A percentile compares a stretch with the other conserved stretches of the same genome.
Evolutionary conservation across 768 basidiomycete genomes (phyloP).

Genomic region (Phaeolepiota aurea): DNA sequence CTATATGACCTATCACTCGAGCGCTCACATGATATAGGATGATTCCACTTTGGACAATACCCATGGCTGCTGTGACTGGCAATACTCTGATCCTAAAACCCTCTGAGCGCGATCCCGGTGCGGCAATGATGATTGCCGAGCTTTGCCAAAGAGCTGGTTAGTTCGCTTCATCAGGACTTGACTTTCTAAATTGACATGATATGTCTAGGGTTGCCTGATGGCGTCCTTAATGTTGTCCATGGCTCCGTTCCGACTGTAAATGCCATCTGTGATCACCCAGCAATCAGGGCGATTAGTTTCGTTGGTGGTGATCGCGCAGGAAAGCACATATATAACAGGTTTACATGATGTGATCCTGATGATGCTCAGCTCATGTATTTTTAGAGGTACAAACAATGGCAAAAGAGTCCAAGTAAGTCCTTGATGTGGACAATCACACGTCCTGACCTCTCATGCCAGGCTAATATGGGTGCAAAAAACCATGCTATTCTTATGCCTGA

Average conservation of each 20-base stretch:
- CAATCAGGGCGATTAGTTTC: conserved; percentile 92
- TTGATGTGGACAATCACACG: not conserved
- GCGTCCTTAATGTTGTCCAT: conserved; percentile 89
- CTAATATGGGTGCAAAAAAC: conserved; percentile 90
- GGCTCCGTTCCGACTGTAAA: conserved; percentile 88
- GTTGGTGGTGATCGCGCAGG: conserved; percentile 93
- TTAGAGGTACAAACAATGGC: conserved; percentile 74
- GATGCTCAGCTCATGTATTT: too few species aligned
- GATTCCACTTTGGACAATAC: conserved; percentile 97
- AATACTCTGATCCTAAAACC: conserved; percentile 95
- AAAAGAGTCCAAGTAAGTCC: conserved; percentile 72
- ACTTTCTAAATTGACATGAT: not conserved
- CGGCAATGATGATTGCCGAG: conserved; percentile 96
- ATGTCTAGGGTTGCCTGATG: conserved; percentile 78
- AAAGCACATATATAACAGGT: conserved; percentile 89
- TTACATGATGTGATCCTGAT: too few species aligned
- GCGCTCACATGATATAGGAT: conserved; percentile 38
- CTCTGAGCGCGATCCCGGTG: conserved; percentile 93
- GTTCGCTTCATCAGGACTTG: conserved; percentile 4
- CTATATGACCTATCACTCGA: conserved; percentile 2
- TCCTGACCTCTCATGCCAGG: conserved; percentile 17
- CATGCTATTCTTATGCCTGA: conserved; percentile 92
- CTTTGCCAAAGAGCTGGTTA: conserved; percentile 78
- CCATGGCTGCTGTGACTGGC: conserved; percentile 81
- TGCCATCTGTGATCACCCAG: conserved; percentile 85